Percentiles rank a stretch among this genome's conserved stretches.
Evolutionary conservation across 2,329 filamentous ascomycete species (phyloP).

Genomic region (Curvularia verruculosa): DNA sequence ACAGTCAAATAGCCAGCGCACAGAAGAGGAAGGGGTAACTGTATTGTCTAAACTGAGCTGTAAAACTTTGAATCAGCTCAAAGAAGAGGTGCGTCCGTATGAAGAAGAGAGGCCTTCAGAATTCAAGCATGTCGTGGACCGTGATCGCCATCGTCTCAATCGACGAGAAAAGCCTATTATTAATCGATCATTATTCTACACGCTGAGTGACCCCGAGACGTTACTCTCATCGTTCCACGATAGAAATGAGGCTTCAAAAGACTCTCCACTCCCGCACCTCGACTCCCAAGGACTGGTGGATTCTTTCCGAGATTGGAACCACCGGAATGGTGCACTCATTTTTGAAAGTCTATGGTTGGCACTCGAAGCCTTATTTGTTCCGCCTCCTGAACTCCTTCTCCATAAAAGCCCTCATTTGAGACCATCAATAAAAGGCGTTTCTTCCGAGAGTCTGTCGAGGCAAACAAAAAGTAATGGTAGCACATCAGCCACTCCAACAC

Average conservation of each 20-base stretch:
- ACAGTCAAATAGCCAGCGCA: not conserved
- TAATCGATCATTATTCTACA: constrained; percentile 44
- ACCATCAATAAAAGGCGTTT: constrained; percentile 22
- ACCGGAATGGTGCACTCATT: constrained; percentile 42
- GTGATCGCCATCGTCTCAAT: constrained; percentile 22
- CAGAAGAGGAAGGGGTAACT: constrained; percentile 17
- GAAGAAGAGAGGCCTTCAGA: constrained; percentile 18
- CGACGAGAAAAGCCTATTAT: constrained; percentile 31
- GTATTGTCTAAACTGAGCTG: constrained; percentile 35
- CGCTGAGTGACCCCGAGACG: constrained; percentile 40
- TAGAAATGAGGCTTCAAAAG: constrained; percentile 24
- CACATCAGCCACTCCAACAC: not conserved
- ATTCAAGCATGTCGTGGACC: constrained; percentile 27
- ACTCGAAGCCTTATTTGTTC: constrained; percentile 42
- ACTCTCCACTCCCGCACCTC: constrained; percentile 45
- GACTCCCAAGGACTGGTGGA: constrained; percentile 38
- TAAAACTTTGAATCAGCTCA: constrained; percentile 38
- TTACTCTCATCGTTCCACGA: constrained; percentile 46
- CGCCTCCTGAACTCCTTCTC: constrained; percentile 41
- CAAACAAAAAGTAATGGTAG: not conserved
- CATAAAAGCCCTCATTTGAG: constrained; percentile 33
- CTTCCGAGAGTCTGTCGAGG: constrained; percentile 1
- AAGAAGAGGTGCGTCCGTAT: constrained; percentile 29
- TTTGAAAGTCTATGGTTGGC: constrained; percentile 47
- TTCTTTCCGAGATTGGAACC: constrained; percentile 45